A percentile compares a stretch with the other conserved stretches of the same genome.
Conservation (phyloP, 768 basidiomycete species). For the Mycena olivaceomarginata region DNA sequence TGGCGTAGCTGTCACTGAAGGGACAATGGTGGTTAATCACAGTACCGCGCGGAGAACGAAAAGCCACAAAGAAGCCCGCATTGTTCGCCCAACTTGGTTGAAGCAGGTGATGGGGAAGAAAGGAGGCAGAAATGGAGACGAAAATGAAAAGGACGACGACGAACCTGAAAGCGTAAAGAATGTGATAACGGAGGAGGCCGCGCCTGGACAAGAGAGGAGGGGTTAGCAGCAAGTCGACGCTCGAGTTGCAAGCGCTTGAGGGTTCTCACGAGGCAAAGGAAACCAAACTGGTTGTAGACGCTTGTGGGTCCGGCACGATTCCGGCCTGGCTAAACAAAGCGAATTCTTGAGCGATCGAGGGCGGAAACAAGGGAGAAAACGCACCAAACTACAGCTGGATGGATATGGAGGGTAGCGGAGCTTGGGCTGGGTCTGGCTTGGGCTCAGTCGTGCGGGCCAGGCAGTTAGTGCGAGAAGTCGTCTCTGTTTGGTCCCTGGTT, state of each 20-base stretch:
- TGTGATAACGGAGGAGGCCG: conserved; percentile 84
- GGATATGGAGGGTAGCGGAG: neutral
- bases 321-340: conserved; percentile 58
- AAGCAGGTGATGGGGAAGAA: conserved; percentile 37
- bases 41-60: conserved; percentile 33
- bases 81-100: conserved; percentile 58
- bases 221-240: conserved; percentile 45
- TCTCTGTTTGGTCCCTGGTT: conserved; percentile 31
- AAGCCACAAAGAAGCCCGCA: conserved; percentile 43
- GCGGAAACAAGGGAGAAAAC: conserved; percentile 24
- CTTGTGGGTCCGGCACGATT: conserved; percentile 71
- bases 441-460: neutral
- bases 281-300: conserved; percentile 67
- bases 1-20: conserved; percentile 33
- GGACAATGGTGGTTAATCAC: conserved; percentile 43
- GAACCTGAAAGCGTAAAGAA: conserved; percentile 76
- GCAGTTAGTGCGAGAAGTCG: neutral
- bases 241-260: conserved; percentile 48
- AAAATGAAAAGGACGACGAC: conserved; percentile 48
- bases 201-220: conserved; percentile 62
- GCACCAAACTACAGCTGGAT: conserved; percentile 26
- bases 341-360: conserved; percentile 16
- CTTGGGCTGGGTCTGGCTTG: neutral
- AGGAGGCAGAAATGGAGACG: conserved; percentile 22
- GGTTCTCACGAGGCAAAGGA: conserved; percentile 64